Evolutionary conservation across 2,329 filamentous ascomycete species (phyloP), one percentile per base, ranked within the genome.

Genomic region (Fusarium marasasianum): DNA sequence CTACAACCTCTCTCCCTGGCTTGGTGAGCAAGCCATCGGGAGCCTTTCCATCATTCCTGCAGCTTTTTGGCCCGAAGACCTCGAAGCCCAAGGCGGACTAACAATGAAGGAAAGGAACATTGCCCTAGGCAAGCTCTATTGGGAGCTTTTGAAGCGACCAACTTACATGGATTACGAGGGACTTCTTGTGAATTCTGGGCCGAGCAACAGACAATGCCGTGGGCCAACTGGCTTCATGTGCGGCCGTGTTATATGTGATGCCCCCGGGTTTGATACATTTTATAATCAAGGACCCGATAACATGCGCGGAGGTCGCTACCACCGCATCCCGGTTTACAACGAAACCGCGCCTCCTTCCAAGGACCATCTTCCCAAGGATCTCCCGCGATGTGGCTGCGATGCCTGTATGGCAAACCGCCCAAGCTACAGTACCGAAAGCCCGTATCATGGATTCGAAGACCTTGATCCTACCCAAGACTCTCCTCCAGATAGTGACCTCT

Each of bases 131-230:
- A 84, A 80, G 75, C 54, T 81, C n/a, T 85, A 83, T 78, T 88
- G 86, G 86, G 83, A 86, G 22, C 81, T 88, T 12, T 79, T 84
- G 31, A 83, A 87, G 72, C 80, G 80, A 15, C 85, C 85, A 2
- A 82, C 79, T 1, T 87, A 87, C 67, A 86, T 84, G 81, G 81
- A 85, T 12, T 86, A 87, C 24, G 82, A 86, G 17, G 86, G 85
- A 8, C 77, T 78, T 24, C 77, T 86, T 10, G 82, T 83, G 33
- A 80, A 80, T 54, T 79, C 76, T 8, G 74, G 77, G 6, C 71
- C 71, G 1, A 75, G 72, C 12, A 78, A 75, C 54, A 74, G 76
- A 22, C 72, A 74, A 17, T 73, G 74, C 37, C 75, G 77, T n/a
- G 81, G 80, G 6, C 79, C 79, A 26, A 81, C 81, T 6, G 81